A percentile compares a stretch with the other conserved stretches of the same genome.
phyloP scores from a whole-genome alignment of 495 filamentous ascomycete genomes.

The Aeminium ludgeri region DNA sequence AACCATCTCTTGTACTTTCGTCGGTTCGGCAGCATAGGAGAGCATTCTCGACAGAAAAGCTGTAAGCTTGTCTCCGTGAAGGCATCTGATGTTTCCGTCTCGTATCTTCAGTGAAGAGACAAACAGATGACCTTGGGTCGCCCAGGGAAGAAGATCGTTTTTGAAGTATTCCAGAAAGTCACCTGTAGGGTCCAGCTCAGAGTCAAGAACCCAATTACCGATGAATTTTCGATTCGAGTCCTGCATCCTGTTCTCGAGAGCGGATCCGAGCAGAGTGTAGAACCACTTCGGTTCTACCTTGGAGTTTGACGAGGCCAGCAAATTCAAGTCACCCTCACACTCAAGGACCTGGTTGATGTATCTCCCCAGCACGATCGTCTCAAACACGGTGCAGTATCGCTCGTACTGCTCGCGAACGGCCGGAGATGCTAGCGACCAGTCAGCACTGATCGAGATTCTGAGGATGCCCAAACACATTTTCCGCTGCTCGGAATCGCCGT shows the following conservation, averaged over 20 bases:
- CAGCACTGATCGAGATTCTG: constrained; percentile 20
- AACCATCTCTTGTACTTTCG: constrained; percentile 4
- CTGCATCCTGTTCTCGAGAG: constrained; percentile 19
- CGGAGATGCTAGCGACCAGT: background rate
- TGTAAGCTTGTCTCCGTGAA: constrained; percentile 19
- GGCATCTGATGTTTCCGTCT: constrained; percentile 9
- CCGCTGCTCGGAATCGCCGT: constrained; percentile 27
- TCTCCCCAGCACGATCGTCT: constrained; percentile 25
- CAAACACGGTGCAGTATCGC: constrained; percentile 23
- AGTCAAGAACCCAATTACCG: constrained; percentile 22
- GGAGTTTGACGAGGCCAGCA: constrained; percentile 13
- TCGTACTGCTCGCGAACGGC: constrained; percentile 17
- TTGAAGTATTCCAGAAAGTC: constrained; percentile 16
- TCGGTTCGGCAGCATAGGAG: background rate
- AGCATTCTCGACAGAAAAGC: constrained; percentile 10
- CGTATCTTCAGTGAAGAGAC: constrained; percentile 17
- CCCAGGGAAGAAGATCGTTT: constrained; percentile 23
- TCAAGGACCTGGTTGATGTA: constrained; percentile 28
- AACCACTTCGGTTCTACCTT: constrained; percentile 15
- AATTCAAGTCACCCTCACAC: constrained; percentile 21
- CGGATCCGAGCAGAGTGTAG: constrained; percentile 17
- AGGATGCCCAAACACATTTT: constrained; percentile 31
- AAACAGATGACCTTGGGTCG: constrained; percentile 23
- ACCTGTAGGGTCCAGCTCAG: constrained; percentile 2
- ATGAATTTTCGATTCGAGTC: constrained; percentile 25